A percentile compares a stretch with the other conserved stretches of the same genome.
These are phyloP conservation scores for Paecilomyces sp. DNA, from an alignment of 2,329 filamentous ascomycete genomes.

Conservation along the genomic window DNA sequence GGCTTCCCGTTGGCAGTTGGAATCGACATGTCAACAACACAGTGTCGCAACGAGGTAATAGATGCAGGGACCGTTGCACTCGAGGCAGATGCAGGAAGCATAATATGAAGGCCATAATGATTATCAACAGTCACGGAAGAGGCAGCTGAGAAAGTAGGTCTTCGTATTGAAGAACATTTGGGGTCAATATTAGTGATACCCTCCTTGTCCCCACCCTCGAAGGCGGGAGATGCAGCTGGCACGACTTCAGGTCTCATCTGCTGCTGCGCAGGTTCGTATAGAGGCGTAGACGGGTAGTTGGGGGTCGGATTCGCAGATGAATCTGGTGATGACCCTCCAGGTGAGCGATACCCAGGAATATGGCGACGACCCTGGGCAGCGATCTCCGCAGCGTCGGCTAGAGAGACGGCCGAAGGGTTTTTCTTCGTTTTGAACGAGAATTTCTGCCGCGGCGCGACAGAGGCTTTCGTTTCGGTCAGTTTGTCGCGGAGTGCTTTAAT, in stretches of 20 bases:
- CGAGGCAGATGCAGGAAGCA: conserved; percentile 64
- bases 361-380: conserved; percentile 41
- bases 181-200: conserved; percentile 7
- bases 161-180: conserved; percentile 30
- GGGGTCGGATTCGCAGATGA: conserved; percentile 30
- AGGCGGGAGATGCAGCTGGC: conserved; percentile 26
- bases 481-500: conserved; percentile 77
- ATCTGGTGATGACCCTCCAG: conserved; percentile 34
- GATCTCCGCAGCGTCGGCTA: conserved; percentile 50
- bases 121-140: conserved; percentile 57
- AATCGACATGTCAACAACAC: conserved; percentile 73
- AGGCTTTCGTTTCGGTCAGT: conserved; percentile 61
- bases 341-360: conserved; percentile 36
- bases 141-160: conserved; percentile 56
- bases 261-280: conserved; percentile 28
- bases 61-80: conserved; percentile 67
- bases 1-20: conserved; percentile 51
- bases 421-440: conserved; percentile 72
- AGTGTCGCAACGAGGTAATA: conserved; percentile 60
- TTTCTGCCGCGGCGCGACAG: conserved; percentile 65
- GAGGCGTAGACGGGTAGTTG: conserved; percentile 27
- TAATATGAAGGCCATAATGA: conserved; percentile 65
- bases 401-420: conserved; percentile 47
- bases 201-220: conserved; percentile 13
- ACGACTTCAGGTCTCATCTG: conserved; percentile 27